Conservation (phyloP, 148 eudicot genomes). For the Vaccinium myrtillus region DNA sequence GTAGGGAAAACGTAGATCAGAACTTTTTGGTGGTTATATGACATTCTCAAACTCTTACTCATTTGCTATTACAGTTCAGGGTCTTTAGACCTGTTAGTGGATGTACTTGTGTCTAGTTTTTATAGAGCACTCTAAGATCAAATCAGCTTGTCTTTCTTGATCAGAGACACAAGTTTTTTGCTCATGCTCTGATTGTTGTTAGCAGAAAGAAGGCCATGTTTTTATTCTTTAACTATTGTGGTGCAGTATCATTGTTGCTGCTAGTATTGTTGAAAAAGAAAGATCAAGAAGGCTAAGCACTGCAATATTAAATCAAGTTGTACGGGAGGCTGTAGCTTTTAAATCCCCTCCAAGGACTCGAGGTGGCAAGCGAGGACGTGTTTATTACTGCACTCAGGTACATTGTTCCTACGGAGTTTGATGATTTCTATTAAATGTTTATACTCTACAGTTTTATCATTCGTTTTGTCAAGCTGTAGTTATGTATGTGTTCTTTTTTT, state of each 20-base stretch:
- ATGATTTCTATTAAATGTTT: not conserved
- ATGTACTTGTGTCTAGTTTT: not conserved
- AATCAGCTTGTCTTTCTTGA: not conserved
- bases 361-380: slow-evolving; percentile 93
- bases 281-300: slow-evolving; percentile 85
- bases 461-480: not conserved
- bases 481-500: not conserved
- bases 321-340: slow-evolving; percentile 84
- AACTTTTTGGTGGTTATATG: not conserved
- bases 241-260: slow-evolving; percentile 80
- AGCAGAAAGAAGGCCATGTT: not conserved
- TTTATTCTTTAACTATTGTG: not conserved
- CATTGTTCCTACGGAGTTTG: not conserved
- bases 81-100: not conserved
- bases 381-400: slow-evolving; percentile 98
- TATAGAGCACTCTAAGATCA: not conserved
- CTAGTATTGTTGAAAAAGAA: slow-evolving; percentile 82
- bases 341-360: slow-evolving; percentile 95
- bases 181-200: not conserved
- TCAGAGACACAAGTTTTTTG: not conserved
- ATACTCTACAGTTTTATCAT: not conserved
- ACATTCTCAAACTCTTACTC: not conserved
- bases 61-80: not conserved
- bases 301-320: slow-evolving; percentile 83
- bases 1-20: not conserved